phyloP scores from a whole-genome alignment of 805 yeast genomes.

The Lipomyces mesembrius region DNA sequence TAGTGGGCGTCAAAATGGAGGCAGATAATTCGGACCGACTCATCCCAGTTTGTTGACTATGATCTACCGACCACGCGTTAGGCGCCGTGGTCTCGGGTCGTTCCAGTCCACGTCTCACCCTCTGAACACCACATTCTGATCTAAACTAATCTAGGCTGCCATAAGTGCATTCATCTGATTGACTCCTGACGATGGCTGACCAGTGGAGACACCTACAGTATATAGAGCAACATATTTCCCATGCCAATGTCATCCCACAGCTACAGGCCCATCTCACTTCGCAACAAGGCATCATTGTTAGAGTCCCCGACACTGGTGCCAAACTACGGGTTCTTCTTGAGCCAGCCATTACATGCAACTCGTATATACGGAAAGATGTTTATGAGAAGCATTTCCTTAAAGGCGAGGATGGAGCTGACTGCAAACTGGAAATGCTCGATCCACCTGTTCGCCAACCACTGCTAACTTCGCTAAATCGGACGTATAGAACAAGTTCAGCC shows the following conservation, averaged over 20 bases:
- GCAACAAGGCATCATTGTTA: constrained; percentile 19
- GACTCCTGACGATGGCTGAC: background rate
- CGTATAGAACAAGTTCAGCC: constrained; percentile 2
- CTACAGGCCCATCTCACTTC: constrained; percentile 13
- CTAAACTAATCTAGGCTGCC: background rate
- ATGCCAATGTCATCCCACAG: constrained; percentile 25
- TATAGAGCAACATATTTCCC: constrained; percentile 4
- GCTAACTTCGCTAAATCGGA: constrained; percentile 2
- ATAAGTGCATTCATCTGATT: background rate
- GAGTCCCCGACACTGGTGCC: constrained; percentile 15
- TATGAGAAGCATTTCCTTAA: constrained; percentile 19
- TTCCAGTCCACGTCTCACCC: too few species aligned
- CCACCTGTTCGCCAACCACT: background rate
- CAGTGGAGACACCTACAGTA: background rate
- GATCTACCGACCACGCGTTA: too few species aligned
- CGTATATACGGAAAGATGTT: constrained; percentile 15
- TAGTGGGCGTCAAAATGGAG: too few species aligned
- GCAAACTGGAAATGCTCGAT: background rate
- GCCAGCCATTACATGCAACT: constrained; percentile 15
- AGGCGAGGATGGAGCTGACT: background rate
- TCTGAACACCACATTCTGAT: background rate
- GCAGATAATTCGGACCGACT: too few species aligned
- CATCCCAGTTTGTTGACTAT: too few species aligned
- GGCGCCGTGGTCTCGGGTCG: too few species aligned
- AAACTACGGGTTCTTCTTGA: constrained; percentile 25